Conservation (phyloP, 2,329 filamentous ascomycete genomes). For the Clonostachys rosea region DNA sequence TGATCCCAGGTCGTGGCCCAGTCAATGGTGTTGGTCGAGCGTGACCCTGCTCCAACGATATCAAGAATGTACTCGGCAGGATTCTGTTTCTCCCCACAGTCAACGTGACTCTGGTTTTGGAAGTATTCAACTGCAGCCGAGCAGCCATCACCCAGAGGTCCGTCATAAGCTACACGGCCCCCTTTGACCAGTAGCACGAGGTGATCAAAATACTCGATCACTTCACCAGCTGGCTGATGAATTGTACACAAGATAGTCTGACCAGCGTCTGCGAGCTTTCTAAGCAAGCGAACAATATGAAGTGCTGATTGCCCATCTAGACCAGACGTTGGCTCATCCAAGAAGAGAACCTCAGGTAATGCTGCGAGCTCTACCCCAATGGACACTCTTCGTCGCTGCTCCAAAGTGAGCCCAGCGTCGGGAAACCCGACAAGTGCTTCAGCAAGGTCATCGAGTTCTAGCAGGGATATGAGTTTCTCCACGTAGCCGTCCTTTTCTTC, state of each 20-base stretch:
- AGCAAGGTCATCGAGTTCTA: slow-evolving; percentile 15
- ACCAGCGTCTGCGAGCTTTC: slow-evolving; percentile 51
- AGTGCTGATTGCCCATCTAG: slow-evolving; percentile 27
- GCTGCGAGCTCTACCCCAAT: slow-evolving; percentile 70
- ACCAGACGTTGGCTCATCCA: slow-evolving; percentile 60
- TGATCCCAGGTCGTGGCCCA: too few relatives aligned
- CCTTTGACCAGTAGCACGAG: slow-evolving; percentile 12
- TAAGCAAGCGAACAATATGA: slow-evolving; percentile 33
- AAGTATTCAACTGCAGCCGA: slow-evolving; percentile 59
- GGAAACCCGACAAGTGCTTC: slow-evolving; percentile 23
- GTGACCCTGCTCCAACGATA: slow-evolving; percentile 22
- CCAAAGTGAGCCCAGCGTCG: too few relatives aligned
- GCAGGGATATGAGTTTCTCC: too few relatives aligned
- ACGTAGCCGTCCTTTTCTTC: not conserved
- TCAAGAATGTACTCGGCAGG: slow-evolving; percentile 74
- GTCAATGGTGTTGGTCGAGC: too few relatives aligned
- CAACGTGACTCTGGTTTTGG: slow-evolving; percentile 52
- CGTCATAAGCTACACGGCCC: slow-evolving; percentile 55
- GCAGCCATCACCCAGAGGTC: slow-evolving; percentile 55
- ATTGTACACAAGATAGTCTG: slow-evolving; percentile 62
- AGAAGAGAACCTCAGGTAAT: slow-evolving; percentile 61
- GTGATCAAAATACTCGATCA: slow-evolving; percentile 7
- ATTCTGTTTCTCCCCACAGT: slow-evolving; percentile 58
- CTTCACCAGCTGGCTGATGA: slow-evolving; percentile 48
- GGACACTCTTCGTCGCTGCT: slow-evolving; percentile 54